Evolutionary conservation across 208 protist genomes (phyloP), one percentile per base, ranked within the genome.

Genomic region (Vickermania ingenoplastis): DNA sequence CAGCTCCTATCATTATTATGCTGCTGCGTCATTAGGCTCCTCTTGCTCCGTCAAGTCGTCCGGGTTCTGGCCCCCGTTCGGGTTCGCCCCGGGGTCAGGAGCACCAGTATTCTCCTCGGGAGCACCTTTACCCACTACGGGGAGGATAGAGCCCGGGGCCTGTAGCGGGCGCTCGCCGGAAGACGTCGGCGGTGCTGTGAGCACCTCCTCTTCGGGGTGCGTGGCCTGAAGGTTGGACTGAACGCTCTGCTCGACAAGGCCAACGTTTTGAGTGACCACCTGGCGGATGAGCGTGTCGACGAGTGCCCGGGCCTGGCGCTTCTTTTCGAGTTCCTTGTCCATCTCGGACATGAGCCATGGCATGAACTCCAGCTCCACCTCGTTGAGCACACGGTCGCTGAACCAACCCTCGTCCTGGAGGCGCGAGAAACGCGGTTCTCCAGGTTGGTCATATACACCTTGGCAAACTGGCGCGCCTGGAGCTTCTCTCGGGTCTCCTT

Each of bases 401-500:
- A 99, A 98, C 92, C 95, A 99, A 53, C 97, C 97, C 55, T 92
- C 81, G 53, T 97, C 86, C 67, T 89, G 71, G 52, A 99, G 74
- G 11, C 79, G 76, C 2, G 83, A 83, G 68, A 97, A 21, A 98
- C 94, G 31, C 79, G 74, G 55, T 89, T 80, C 41, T 97, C 83
- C 52, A 98, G 74, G 72, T 97, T 95, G 28, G 73, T 55, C 62
- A 98, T 79, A 72, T 95, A 98, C 50, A 73, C 66, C 74, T 97
- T 96, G 25, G 95, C 88, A 58, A 97, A 98, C 57, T 86, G 80
- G 22, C 91, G 81, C 0, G 95, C 91, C 58, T 96, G 93, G 48
- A 97, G 76, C 75, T 98, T 97, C 59, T 96, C 90, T 1, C 81
- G 67, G 14, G 84, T 90, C 57, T 89, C 81, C 67, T 86, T 88